Evolutionary conservation across 73 alveolate species (phyloP), one percentile per base, ranked within the genome.

Genomic region (Breviolum minutum): DNA sequence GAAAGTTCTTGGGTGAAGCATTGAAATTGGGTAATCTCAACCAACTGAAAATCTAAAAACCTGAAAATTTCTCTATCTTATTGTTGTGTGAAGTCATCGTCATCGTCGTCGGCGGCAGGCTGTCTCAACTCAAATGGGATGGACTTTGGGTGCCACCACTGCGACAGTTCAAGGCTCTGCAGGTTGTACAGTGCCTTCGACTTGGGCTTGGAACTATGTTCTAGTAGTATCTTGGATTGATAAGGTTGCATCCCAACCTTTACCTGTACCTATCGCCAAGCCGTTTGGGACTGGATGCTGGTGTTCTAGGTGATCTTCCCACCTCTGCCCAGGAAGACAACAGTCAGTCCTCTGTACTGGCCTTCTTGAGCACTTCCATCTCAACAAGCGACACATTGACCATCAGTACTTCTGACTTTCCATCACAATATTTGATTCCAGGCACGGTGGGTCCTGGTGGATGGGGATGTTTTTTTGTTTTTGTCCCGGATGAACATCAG

Each of bases 161-260:
- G 91, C 91, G 8, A 82, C 61, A n/a, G 91, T 82, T 24, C 68
- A 48, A 54, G 73, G 91, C 8, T 17, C n/a, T 22, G 77, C 77
- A 68, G 94, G 94, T 62, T 85, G 94, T 77, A 62, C 94, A n/a
- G 94, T 85, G 94, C 94, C 94, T 8, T 0, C 68, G 0, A 10
- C 94, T 29, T 85, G 94, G 94, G 94, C 94, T 26, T 85, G 94
- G 94, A 85, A 9, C 17, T 85, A 26, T 26, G 94, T 62, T 10
- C 94, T 85, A 30, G 94, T 85, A 77, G 94, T 77, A 61, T 8
- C 94, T 85, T 62, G 94, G 40, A 19, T 16, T 60, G 91, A 29
- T 7, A 80, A 6, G 61, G 61, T 73, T 30, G 8, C 5, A 40
- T 40, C 54, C 54, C 54, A 40, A 40, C 54, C 54, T 40, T 40